These are phyloP conservation scores for Lodderomyces orthopsilosis DNA, from an alignment of 1,139 yeast species.

Conservation along the genomic window DNA sequence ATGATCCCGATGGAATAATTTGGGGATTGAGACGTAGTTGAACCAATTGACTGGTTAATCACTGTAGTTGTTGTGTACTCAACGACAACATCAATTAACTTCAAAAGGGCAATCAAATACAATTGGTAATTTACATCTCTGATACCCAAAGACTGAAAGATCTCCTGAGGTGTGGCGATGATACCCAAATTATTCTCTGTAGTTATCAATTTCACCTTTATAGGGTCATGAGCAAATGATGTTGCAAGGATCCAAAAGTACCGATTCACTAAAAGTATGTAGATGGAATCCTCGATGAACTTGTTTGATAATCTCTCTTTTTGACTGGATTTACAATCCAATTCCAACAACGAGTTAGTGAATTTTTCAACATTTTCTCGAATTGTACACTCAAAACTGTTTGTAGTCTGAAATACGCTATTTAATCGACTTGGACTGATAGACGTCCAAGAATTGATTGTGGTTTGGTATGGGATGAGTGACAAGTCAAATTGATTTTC, in stretches of 20 bases:
- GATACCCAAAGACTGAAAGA: slow-evolving; percentile 13
- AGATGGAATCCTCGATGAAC: slow-evolving; percentile 22
- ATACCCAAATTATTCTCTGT: slow-evolving; percentile 15
- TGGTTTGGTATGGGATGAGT: slow-evolving; percentile 12
- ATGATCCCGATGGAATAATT: slow-evolving; percentile 24
- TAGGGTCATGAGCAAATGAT: slow-evolving; percentile 10
- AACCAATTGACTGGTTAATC: slow-evolving; percentile 22
- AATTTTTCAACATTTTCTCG: slow-evolving; percentile 8
- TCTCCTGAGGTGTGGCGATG: slow-evolving; percentile 21
- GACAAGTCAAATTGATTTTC: slow-evolving; percentile 15
- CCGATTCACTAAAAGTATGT: slow-evolving; percentile 18
- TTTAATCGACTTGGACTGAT: slow-evolving; percentile 9
- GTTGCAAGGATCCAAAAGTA: slow-evolving; percentile 20
- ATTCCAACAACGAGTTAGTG: slow-evolving; percentile 7
- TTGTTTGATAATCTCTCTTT: slow-evolving; percentile 21
- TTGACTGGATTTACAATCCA: slow-evolving; percentile 18
- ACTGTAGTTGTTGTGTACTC: slow-evolving; percentile 30
- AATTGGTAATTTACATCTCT: slow-evolving; percentile 20
- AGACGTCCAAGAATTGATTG: slow-evolving; percentile 10
- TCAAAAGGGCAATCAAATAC: slow-evolving; percentile 24
- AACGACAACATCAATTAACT: slow-evolving; percentile 24
- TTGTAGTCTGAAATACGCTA: slow-evolving; percentile 4
- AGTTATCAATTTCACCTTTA: slow-evolving; percentile 14
- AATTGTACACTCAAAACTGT: slow-evolving; percentile 5
- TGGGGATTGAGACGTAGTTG: slow-evolving; percentile 10